Evolutionary conservation across 208 protist genomes (phyloP).

Genomic region (Leishmania amazonensis): DNA sequence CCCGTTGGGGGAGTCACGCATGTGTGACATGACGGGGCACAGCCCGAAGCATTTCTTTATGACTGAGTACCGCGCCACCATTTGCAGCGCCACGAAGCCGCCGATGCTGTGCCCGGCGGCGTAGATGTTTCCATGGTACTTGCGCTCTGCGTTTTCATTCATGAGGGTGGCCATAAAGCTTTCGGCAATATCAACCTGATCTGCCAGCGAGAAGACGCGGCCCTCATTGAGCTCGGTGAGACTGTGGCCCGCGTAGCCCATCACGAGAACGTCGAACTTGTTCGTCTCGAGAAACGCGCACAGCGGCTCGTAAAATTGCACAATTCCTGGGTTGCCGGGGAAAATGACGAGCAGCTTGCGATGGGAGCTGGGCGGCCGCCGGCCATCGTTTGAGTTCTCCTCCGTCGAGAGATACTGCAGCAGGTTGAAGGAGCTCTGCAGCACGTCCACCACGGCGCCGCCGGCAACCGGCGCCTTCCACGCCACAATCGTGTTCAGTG

Average conservation of each 20-base stretch:
- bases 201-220: slow-evolving; percentile 62
- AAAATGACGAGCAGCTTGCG: slow-evolving; percentile 60
- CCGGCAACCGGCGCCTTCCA: slow-evolving; percentile 40
- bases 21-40: slow-evolving; percentile 64
- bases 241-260: slow-evolving; percentile 78
- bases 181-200: slow-evolving; percentile 69
- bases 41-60: slow-evolving; percentile 71
- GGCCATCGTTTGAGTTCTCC: slow-evolving; percentile 15
- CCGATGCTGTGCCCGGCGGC: slow-evolving; percentile 84
- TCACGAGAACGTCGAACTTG: slow-evolving; percentile 68
- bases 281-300: slow-evolving; percentile 23
- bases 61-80: slow-evolving; percentile 44
- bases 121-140: slow-evolving; percentile 57
- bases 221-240: slow-evolving; percentile 59
- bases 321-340: slow-evolving; percentile 72
- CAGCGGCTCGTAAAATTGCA: slow-evolving; percentile 73
- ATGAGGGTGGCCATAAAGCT: slow-evolving; percentile 42
- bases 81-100: slow-evolving; percentile 68
- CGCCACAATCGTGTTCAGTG: slow-evolving; percentile 22
- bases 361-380: slow-evolving; percentile 8
- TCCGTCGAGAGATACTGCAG: slow-evolving; percentile 37
- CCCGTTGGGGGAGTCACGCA: slow-evolving; percentile 66
- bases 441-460: slow-evolving; percentile 52
- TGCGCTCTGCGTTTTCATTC: slow-evolving; percentile 13
- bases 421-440: slow-evolving; percentile 62